phyloP scores from a whole-genome alignment of 345 rosid species.

The Gossypium thurberi region DNA sequence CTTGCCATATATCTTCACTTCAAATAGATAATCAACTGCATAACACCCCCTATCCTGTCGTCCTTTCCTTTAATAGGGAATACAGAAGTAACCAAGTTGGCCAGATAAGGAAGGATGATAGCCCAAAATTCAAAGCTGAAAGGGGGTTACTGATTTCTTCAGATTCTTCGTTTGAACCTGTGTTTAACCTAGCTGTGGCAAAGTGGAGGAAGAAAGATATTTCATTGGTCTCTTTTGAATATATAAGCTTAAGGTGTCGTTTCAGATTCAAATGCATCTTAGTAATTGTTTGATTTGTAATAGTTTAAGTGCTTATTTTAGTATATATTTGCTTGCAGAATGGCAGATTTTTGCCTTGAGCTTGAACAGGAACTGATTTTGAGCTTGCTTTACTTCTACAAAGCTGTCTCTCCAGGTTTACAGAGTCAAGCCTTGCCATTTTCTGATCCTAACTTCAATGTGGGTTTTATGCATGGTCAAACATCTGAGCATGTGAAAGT shows the following conservation, averaged over 20 bases:
- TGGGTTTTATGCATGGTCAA: slow-evolving; percentile 25
- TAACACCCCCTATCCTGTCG: slow-evolving; percentile 71
- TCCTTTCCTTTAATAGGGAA: slow-evolving; percentile 66
- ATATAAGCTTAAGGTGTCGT: slow-evolving; percentile 63
- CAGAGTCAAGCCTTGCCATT: slow-evolving; percentile 46
- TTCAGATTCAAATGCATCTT: slow-evolving; percentile 9
- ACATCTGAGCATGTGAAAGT: slow-evolving; percentile 24
- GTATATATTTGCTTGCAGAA: slow-evolving; percentile 43
- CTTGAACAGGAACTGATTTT: slow-evolving; percentile 79
- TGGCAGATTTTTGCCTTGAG: slow-evolving; percentile 75
- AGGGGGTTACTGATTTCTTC: slow-evolving; percentile 29
- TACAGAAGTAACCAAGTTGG: slow-evolving; percentile 34
- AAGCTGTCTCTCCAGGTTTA: slow-evolving; percentile 56
- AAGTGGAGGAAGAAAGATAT: slow-evolving; percentile 85
- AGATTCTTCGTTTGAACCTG: slow-evolving; percentile 43
- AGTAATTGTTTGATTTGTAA: slow-evolving; percentile 3
- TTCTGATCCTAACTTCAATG: slow-evolving; percentile 43
- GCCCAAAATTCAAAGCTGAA: slow-evolving; percentile 27
- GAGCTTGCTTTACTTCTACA: slow-evolving; percentile 56
- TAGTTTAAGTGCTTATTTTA: slow-evolving; percentile 18
- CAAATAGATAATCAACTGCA: slow-evolving; percentile 83
- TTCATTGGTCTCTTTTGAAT: slow-evolving; percentile 72
- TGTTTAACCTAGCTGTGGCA: slow-evolving; percentile 44
- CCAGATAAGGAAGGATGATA: slow-evolving; percentile 42
- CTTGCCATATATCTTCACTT: slow-evolving; percentile 57